These are phyloP conservation scores for Brassica nigra DNA, from an alignment of 345 rosid species.

Conservation along the genomic window DNA sequence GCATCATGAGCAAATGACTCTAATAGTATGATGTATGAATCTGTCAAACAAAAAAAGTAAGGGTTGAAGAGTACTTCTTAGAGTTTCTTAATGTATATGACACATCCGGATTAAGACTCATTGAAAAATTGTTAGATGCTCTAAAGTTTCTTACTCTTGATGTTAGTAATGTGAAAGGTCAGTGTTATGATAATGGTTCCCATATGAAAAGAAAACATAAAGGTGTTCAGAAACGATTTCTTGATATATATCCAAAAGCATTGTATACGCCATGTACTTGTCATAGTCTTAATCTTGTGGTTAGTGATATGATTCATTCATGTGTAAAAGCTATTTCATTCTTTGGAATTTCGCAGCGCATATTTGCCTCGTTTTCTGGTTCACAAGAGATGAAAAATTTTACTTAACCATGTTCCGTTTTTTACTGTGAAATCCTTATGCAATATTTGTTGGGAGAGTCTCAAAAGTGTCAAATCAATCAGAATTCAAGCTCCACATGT, in stretches of 20 bases:
- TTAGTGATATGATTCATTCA: background rate
- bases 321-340: background rate
- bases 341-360: background rate
- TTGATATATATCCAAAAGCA: too few relatives aligned
- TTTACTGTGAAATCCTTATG: background rate
- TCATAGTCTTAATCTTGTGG: background rate
- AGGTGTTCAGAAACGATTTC: too few relatives aligned
- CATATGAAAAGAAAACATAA: too few relatives aligned
- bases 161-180: too few relatives aligned
- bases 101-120: background rate
- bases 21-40: background rate
- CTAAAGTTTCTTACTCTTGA: background rate
- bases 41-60: background rate
- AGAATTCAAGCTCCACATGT: too few relatives aligned
- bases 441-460: background rate
- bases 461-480: too few relatives aligned
- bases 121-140: background rate
- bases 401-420: background rate
- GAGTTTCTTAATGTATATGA: background rate
- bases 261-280: too few relatives aligned
- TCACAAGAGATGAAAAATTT: background rate
- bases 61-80: background rate
- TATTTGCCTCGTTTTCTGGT: background rate
- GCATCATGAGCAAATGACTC: background rate
- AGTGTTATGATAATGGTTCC: too few relatives aligned